phyloP scores from a whole-genome alignment of 2,329 filamentous ascomycete species.

The Scleromitrula shiraiana region DNA sequence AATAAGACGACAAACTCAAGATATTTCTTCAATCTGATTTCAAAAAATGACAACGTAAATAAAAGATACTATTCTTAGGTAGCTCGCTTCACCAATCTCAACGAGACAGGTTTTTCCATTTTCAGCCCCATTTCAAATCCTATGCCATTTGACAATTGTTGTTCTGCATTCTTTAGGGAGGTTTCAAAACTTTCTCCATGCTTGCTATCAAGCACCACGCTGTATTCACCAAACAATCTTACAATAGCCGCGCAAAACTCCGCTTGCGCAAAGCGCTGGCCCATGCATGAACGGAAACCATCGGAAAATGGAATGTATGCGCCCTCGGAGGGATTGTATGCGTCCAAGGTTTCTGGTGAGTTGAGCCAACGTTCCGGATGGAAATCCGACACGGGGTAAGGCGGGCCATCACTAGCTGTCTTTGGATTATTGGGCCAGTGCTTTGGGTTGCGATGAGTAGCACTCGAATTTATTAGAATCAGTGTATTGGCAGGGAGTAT shows the following conservation, averaged over 20 bases:
- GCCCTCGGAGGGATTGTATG: background rate
- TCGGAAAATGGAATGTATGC: background rate
- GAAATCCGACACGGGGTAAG: background rate
- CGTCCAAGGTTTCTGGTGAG: background rate
- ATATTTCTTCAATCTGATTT: no score
- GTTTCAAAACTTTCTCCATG: background rate
- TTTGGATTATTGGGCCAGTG: background rate
- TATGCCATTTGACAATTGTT: background rate
- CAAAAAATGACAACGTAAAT: no score
- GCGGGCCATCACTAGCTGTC: background rate
- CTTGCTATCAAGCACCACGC: background rate
- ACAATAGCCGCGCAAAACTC: background rate
- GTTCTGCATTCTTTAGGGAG: background rate
- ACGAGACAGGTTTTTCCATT: background rate
- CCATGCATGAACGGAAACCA: background rate
- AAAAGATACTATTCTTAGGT: no score
- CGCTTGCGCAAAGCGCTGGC: background rate
- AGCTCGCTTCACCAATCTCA: no score
- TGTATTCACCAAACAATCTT: background rate
- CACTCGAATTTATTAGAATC: background rate
- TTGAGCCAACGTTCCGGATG: background rate
- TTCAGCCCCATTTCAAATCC: conserved; percentile 1
- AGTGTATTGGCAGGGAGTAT: background rate
- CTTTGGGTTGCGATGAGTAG: background rate
- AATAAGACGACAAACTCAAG: no score